phyloP scores from a whole-genome alignment of 768 basidiomycete genomes.

The Podaxis sp. region DNA sequence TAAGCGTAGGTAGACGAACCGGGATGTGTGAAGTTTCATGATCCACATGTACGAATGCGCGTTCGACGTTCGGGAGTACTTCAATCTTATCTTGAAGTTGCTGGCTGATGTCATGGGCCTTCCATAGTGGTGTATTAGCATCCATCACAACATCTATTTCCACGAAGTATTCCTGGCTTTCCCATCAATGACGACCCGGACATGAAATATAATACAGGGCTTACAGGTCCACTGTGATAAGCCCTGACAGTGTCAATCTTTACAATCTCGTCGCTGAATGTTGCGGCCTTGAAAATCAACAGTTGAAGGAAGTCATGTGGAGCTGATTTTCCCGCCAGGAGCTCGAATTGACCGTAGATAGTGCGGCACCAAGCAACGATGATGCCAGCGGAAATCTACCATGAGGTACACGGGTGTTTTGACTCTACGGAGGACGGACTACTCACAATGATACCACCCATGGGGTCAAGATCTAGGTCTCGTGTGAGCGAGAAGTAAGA shows the following conservation, averaged over 20 bases:
- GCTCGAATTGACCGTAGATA: slow-evolving; percentile 77
- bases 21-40: slow-evolving; percentile 84
- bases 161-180: slow-evolving; percentile 78
- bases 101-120: slow-evolving; percentile 84
- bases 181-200: background rate
- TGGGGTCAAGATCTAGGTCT: slow-evolving; percentile 66
- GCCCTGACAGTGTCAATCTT: slow-evolving; percentile 91
- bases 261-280: slow-evolving; percentile 84
- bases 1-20: slow-evolving; percentile 27
- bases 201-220: slow-evolving; percentile 21
- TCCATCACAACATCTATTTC: slow-evolving; percentile 96
- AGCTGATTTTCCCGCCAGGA: slow-evolving; percentile 90
- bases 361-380: slow-evolving; percentile 78
- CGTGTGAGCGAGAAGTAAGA: slow-evolving; percentile 6
- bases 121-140: slow-evolving; percentile 84
- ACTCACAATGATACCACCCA: slow-evolving; percentile 73
- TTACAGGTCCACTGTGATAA: slow-evolving; percentile 66
- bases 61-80: slow-evolving; percentile 82
- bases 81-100: slow-evolving; percentile 88
- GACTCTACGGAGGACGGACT: background rate
- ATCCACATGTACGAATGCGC: slow-evolving; percentile 95
- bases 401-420: slow-evolving; percentile 3
- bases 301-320: slow-evolving; percentile 89
- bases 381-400: slow-evolving; percentile 76
- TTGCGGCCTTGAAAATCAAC: slow-evolving; percentile 89